A percentile compares a stretch with the other conserved stretches of the same genome.
Conservation (phyloP, 1,284 basidiomycete species). For the Lentinula novae-zelandiae region DNA sequence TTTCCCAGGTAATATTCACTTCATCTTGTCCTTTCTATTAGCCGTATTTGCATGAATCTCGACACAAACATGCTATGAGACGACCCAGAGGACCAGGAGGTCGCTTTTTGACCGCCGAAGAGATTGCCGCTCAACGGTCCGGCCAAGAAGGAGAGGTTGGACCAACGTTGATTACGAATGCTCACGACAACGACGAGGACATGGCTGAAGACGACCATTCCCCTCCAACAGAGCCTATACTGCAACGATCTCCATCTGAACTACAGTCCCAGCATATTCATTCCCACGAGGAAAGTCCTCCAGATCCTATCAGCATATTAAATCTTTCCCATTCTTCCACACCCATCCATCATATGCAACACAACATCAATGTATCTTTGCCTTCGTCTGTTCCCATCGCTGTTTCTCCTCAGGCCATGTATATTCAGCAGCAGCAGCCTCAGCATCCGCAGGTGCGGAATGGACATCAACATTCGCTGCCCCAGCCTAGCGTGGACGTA, state of each 20-base stretch:
- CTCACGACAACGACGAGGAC: conserved; percentile 34
- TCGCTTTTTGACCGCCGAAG: conserved; percentile 92
- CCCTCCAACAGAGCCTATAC: conserved; percentile 17
- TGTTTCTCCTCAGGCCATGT: conserved; percentile 22
- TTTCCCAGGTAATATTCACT: neutral
- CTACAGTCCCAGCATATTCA: conserved; percentile 19
- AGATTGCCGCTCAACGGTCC: conserved; percentile 80
- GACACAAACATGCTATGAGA: conserved; percentile 97
- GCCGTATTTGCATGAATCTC: conserved; percentile 96
- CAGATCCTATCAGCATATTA: conserved; percentile 6
- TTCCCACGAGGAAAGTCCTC: conserved; percentile 9
- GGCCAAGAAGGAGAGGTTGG: conserved; percentile 28
- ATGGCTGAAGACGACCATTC: conserved; percentile 21
- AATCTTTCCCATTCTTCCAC: conserved; percentile 11
- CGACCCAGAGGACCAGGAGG: conserved; percentile 95
- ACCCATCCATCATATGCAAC: conserved; percentile 17
- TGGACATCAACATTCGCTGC: conserved; percentile 17
- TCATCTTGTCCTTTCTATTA: conserved; percentile 29
- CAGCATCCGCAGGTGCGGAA: neutral
- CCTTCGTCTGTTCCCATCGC: conserved; percentile 2
- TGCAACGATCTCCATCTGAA: neutral
- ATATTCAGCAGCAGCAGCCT: conserved; percentile 16
- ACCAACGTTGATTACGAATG: conserved; percentile 19
- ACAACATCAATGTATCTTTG: conserved; percentile 15
- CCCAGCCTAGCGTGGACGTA: conserved; percentile 18